A percentile compares a stretch with the other conserved stretches of the same genome.
Conservation (phyloP, 176 grass and related monocot genomes). For the Cymbopogon citratus region DNA sequence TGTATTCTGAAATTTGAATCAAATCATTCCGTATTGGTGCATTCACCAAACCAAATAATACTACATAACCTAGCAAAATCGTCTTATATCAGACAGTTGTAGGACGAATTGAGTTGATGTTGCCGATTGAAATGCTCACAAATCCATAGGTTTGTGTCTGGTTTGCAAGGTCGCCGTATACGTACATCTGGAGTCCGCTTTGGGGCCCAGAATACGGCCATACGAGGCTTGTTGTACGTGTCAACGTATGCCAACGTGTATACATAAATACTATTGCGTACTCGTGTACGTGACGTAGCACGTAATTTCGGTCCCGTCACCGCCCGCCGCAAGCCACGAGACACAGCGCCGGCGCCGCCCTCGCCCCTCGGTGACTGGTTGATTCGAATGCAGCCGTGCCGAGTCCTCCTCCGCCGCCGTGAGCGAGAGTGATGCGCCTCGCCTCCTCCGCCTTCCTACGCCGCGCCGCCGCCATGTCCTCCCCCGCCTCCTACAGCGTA, state of each 20-base stretch:
- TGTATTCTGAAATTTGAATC: no score
- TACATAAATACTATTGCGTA: background rate
- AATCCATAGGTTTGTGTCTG: no score
- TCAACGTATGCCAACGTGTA: background rate
- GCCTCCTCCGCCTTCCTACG: constrained; percentile 11
- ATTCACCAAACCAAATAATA: no score
- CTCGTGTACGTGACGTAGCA: background rate
- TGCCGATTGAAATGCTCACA: no score
- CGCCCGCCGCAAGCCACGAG: background rate
- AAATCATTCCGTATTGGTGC: no score
- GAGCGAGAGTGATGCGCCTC: constrained; percentile 30
- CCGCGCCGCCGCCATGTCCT: constrained; percentile 41
- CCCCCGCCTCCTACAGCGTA: constrained; percentile 31
- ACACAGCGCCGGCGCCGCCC: background rate
- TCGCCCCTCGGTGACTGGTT: background rate
- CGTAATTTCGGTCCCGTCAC: constrained; percentile 4
- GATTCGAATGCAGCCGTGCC: constrained; percentile 27
- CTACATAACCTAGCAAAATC: no score
- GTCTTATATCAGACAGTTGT: no score
- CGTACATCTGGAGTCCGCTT: background rate
- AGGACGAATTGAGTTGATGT: no score
- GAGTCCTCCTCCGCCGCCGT: background rate
- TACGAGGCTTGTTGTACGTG: background rate
- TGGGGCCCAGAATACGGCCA: background rate
- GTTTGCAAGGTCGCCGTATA: no score